Evolutionary conservation across 2,329 filamentous ascomycete genomes (phyloP), one percentile per base, ranked within the genome.

Genomic region (Nemania sp.): DNA sequence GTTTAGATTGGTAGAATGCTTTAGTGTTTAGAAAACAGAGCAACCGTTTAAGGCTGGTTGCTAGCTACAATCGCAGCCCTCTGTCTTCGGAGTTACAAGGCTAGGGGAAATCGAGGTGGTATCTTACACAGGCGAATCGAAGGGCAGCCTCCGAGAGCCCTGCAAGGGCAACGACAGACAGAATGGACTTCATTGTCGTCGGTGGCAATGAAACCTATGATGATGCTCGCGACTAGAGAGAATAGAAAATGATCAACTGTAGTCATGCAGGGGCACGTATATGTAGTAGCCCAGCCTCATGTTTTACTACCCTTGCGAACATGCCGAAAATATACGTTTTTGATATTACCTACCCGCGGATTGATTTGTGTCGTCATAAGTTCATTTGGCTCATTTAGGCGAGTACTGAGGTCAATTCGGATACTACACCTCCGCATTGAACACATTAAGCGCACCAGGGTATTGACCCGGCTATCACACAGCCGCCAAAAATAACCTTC

Each of bases 91-190:
- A n/a, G n/a, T n/a, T n/a, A n/a, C n/a, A 6, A 14, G 4, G 9
- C 6, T 24, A 9, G 9, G 20, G 4, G 2, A 6, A 19, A 28
- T 26, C 23, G 6, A 26, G 11, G 20, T 15, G n/a, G 17, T 22
- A 22, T 26, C 52, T 49, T 54, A 65, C 65, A 48, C 66, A 68
- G 28, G 61, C 65, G 42, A 68, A 68, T 51, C 66, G 62, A 31
- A 68, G 64, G 11, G 66, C 66, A 30, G 66, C 66, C 51, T 66
- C 63, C 26, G 65, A 57, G 30, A 64, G 63, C 63, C 45, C 66
- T 33, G 65, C 65, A 47, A 68, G 61, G 11, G 59, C 59, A 26
- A 63, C 41, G 33, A 59, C 34, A 12, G 62, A 46, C 42, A 60
- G 37, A n/a, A 65, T 48, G 47, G 61, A 61, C 63, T 65, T 68